Evolutionary conservation across 176 grass and related monocot genomes (phyloP), one percentile per base, ranked within the genome.

Genomic region (Musa troglodytarum): DNA sequence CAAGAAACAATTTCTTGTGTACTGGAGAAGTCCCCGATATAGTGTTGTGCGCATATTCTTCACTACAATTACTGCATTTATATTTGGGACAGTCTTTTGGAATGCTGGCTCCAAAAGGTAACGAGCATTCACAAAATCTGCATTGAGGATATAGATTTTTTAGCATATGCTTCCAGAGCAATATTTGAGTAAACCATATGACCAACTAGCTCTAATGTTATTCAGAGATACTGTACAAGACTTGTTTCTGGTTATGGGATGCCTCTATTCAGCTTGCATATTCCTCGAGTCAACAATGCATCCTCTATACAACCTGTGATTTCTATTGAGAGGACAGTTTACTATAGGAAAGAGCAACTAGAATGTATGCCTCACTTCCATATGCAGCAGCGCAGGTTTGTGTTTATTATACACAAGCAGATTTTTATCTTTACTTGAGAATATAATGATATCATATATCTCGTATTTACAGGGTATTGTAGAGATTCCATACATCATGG

Each of bases 341-440:
- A 84, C 34, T 89, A 92, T 68, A 84, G 90, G 90, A 92, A 74
- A 83, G 66, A 64, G 83, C 90, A 74, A 79, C 84, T 63, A 84
- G 74, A 73, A 86, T 92, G 90, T 92, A 92, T 68, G 86, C 90
- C 51, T 74, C 86, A 8, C 79, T 89, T 70, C 90, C 90, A 23
- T 92, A 92, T 89, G 90, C 90, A 43, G 78, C 85, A 81, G 82
- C 91, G 76, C 91, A 93, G 87, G 91, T 93, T 89, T 22, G 56
- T 12, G 9, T 26, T 19, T 19, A 1, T 0, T n/a, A 58, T 11
- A 24, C 76, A 43, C 50, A 59, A 57, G 10, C 57, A 1, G 9
- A 55, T 89, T 61, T 15, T 56, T 63, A 59, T 3, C 29, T 25
- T 84, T 57, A n/a, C 49, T 21, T 50, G 50, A 21, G 34, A 53